A percentile compares a stretch with the other conserved stretches of the same genome.
Conservation (phyloP, 768 basidiomycete genomes). For the Cystofilobasidium ferigula region DNA sequence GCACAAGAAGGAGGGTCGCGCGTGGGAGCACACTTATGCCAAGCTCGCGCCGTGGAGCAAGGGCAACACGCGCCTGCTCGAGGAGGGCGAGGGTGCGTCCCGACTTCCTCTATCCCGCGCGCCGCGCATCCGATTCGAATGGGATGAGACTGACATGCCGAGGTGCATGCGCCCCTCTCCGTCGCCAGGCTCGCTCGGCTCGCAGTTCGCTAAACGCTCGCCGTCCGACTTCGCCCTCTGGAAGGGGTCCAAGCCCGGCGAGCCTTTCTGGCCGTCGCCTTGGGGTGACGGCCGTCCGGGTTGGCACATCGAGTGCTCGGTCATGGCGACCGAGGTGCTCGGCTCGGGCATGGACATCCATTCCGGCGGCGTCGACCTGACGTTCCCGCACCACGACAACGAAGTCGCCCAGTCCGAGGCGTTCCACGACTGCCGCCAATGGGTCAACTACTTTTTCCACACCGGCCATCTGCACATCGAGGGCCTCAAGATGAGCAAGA, state of each 20-base stretch:
- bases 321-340: conserved; percentile 87
- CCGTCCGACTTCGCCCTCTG: conserved; percentile 90
- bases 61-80: conserved; percentile 76
- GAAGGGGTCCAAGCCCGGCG: conserved; percentile 93
- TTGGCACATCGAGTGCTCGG: conserved; percentile 99
- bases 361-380: conserved; percentile 89
- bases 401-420: conserved; percentile 98
- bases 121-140: too few species aligned
- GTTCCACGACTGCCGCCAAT: conserved; percentile 76
- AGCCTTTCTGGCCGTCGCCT: conserved; percentile 89
- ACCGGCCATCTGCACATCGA: conserved; percentile 97
- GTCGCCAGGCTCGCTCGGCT: conserved; percentile 49
- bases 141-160: too few species aligned
- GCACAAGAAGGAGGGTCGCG: conserved; percentile 30
- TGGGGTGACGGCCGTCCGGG: conserved; percentile 96
- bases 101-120: too few species aligned
- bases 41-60: conserved; percentile 95
- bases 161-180: background rate
- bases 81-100: conserved; percentile 77
- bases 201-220: conserved; percentile 55
- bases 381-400: conserved; percentile 99
- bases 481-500: conserved; percentile 98
- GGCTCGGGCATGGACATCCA: conserved; percentile 94
- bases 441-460: conserved; percentile 99
- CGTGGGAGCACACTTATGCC: conserved; percentile 63